Base-by-base conservation (phyloP, 140 eudicot genomes). In the Bidens hawaiensis region DNA sequence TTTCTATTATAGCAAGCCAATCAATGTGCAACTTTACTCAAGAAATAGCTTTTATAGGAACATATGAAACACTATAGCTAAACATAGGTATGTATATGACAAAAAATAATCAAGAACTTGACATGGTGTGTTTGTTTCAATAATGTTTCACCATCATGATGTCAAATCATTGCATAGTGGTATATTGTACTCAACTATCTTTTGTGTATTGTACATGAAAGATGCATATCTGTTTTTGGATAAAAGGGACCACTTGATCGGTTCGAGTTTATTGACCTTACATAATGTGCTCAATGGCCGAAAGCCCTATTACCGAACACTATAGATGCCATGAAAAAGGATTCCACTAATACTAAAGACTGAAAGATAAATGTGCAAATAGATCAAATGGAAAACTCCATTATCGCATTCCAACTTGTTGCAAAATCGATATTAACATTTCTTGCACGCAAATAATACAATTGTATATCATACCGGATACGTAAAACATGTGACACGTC, bases 1-100 rank as follows among this genome's bases (percentile, higher is more conserved):
- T 49, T 74, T 74, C 74, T 66, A 67, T 47, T 59, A 67, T 66
- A 67, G 51, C 54, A 66, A 74, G 31, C 79, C 79, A 66, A 66
- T 66, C 49, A 59, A 48, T 58, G 58, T 33, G 19, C 64, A 51
- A 51, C 74, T 74, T 74, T 67, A 27, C 64, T 38, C 64, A 59
- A 59, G 64, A 66, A 0, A 59, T 74, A 67, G 74, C 64, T 74
- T 74, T 74, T 74, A 74, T 59, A 74, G 74, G 17, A 60, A 48
- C 64, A 67, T 74, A 66, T 66, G 56, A 65, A 56, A 47, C 38
- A 65, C 16, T 73, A 46, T 12, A 57, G 27, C 73, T 47, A 65
- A 30, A 59, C 30, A 45, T 73, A 73, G 42, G 50, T 30, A 70
- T 70, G 21, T 49, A 1, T 56, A 13, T 48, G 26, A 50, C 30